Evolutionary conservation across 305 asterid species (phyloP).

Genomic region (Fraxinus latifolia): DNA sequence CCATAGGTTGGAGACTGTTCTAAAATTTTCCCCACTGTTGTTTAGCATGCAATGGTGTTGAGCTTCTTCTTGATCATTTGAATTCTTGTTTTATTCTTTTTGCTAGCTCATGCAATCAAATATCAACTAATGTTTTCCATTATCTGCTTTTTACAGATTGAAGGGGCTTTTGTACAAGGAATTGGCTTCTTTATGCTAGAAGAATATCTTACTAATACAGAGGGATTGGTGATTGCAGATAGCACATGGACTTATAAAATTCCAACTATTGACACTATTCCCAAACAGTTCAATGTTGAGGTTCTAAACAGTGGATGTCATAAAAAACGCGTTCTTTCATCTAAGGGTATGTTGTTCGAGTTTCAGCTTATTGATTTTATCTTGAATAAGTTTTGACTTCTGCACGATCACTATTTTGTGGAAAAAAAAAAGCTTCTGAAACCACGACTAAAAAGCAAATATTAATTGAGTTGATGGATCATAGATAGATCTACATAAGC

Average conservation of each 20-base stretch:
- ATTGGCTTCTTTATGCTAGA: slow-evolving; percentile 77
- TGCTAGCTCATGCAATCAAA: not conserved
- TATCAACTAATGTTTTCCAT: not conserved
- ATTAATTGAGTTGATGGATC: not conserved
- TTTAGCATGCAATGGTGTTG: not conserved
- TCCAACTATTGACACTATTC: slow-evolving; percentile 76
- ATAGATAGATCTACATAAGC: not conserved
- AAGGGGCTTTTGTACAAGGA: slow-evolving; percentile 81
- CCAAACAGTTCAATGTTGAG: slow-evolving; percentile 57
- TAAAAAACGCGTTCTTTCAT: slow-evolving; percentile 60
- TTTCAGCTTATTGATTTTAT: not conserved
- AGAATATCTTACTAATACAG: slow-evolving; percentile 50
- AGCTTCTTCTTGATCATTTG: not conserved
- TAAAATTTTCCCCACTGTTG: not conserved
- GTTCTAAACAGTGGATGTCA: slow-evolving; percentile 61
- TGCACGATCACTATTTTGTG: not conserved
- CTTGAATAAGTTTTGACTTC: not conserved
- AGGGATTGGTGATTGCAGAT: slow-evolving; percentile 52
- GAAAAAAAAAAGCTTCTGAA: not conserved
- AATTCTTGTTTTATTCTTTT: not conserved
- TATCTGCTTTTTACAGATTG: slow-evolving; percentile 47
- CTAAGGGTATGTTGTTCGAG: slow-evolving; percentile 50
- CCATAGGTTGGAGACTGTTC: not conserved
- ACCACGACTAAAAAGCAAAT: not conserved
- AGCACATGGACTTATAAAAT: slow-evolving; percentile 79